Percentiles rank a stretch among this genome's conserved stretches.
phyloP scores from a whole-genome alignment of 306 rosid species.

The Castanospermum australe region DNA sequence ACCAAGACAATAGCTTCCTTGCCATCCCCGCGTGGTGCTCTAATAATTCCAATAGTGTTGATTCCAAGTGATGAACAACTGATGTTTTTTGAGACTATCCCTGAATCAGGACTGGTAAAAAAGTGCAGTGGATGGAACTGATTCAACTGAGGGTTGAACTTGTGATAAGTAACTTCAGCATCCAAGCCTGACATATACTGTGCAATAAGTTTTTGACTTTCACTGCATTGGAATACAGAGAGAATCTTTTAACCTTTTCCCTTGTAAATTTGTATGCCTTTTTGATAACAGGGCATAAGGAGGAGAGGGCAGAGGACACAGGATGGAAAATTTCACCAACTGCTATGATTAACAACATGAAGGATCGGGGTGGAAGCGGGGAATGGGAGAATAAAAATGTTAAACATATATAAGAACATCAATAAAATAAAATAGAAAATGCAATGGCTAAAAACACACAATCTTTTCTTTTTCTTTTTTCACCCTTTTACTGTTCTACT shows the following conservation, averaged over 20 bases:
- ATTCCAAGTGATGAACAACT: constrained; percentile 68
- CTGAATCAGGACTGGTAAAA: constrained; percentile 73
- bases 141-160: constrained; percentile 58
- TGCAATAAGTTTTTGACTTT: constrained; percentile 63
- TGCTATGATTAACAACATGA: background rate
- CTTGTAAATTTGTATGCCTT: background rate
- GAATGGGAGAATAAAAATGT: background rate
- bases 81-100: constrained; percentile 45
- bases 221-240: constrained; percentile 47
- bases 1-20: constrained; percentile 95
- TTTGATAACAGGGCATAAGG: background rate
- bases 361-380: background rate
- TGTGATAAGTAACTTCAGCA: constrained; percentile 81
- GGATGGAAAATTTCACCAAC: background rate
- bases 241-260: constrained; percentile 4
- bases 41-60: constrained; percentile 80
- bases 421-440: background rate
- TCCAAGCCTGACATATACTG: constrained; percentile 70
- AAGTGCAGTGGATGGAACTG: constrained; percentile 78
- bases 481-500: background rate
- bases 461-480: background rate
- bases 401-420: background rate
- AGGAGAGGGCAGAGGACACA: background rate
- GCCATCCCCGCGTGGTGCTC: constrained; percentile 97
- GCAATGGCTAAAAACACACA: background rate